Percentiles rank a stretch among this genome's conserved stretches.
phyloP scores from a whole-genome alignment of 2,329 filamentous ascomycete genomes.

The Fusarium marasasianum region DNA sequence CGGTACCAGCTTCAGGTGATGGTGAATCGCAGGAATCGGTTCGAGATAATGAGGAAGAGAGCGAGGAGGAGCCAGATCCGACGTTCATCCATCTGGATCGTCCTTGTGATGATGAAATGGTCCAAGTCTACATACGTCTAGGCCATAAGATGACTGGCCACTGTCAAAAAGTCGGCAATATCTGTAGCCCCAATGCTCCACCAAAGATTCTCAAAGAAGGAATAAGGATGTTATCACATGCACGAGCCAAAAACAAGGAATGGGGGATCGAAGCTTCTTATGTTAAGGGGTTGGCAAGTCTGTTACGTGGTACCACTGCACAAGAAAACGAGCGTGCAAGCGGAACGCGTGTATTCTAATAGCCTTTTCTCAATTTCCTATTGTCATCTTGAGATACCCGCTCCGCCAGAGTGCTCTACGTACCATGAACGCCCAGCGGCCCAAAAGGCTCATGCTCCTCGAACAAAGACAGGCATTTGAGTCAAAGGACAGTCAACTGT shows the following conservation, averaged over 20 bases:
- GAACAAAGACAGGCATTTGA: slow-evolving; percentile 11
- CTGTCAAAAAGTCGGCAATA: slow-evolving; percentile 22
- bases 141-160: slow-evolving; percentile 30
- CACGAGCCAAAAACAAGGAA: not conserved
- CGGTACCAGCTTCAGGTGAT: not conserved
- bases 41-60: not conserved
- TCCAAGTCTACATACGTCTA: slow-evolving; percentile 24
- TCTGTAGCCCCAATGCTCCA: slow-evolving; percentile 14
- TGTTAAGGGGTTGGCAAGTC: not conserved
- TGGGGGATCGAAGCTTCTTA: slow-evolving; percentile 16
- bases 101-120: slow-evolving; percentile 35
- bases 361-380: not conserved
- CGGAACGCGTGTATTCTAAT: not conserved
- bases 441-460: not conserved
- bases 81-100: slow-evolving; percentile 28
- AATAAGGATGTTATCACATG: slow-evolving; percentile 11
- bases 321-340: not conserved
- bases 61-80: slow-evolving; percentile 16
- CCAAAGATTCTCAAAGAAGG: slow-evolving; percentile 28
- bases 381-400: not conserved
- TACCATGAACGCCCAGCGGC: not conserved
- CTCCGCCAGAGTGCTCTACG: not conserved
- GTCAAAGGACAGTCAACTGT: slow-evolving; percentile 6
- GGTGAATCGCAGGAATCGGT: not conserved
- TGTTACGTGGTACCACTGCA: not conserved